A percentile compares a stretch with the other conserved stretches of the same genome.
phyloP scores from a whole-genome alignment of 208 protist species.

The Angomonas ambiguus region DNA sequence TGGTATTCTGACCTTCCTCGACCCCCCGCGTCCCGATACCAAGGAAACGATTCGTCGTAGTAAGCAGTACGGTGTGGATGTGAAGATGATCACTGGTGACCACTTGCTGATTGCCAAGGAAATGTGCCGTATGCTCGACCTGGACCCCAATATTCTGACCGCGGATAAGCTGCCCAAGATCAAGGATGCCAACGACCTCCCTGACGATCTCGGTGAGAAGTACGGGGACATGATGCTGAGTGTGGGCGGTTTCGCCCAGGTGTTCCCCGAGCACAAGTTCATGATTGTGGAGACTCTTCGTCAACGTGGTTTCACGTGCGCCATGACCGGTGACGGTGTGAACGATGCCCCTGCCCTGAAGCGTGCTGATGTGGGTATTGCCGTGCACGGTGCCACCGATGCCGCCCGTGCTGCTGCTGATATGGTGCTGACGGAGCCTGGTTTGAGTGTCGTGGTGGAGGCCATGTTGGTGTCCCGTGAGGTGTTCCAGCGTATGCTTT shows the following conservation, averaged over 20 bases:
- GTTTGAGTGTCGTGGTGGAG: constrained; percentile 91
- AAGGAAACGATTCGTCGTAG: constrained; percentile 80
- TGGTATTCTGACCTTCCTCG: constrained; percentile 89
- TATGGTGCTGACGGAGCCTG: constrained; percentile 92
- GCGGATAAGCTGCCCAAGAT: constrained; percentile 66
- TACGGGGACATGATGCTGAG: constrained; percentile 63
- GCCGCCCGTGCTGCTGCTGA: constrained; percentile 91
- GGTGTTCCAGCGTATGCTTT: constrained; percentile 95
- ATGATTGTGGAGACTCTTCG: constrained; percentile 92
- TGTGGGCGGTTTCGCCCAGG: constrained; percentile 87
- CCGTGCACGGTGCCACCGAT: constrained; percentile 92
- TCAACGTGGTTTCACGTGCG: constrained; percentile 81
- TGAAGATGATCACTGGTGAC: constrained; percentile 96
- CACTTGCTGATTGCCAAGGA: constrained; percentile 92
- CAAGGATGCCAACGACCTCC: constrained; percentile 54
- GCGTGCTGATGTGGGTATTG: constrained; percentile 95
- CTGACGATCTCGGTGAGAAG: constrained; percentile 54
- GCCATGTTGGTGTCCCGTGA: constrained; percentile 90
- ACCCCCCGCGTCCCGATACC: constrained; percentile 91
- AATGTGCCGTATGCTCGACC: constrained; percentile 87
- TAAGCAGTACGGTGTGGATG: constrained; percentile 83
- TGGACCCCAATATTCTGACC: constrained; percentile 87
- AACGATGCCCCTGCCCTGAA: constrained; percentile 96
- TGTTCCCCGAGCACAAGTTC: constrained; percentile 95
- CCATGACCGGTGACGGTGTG: constrained; percentile 97